Base-by-base conservation (phyloP, 2,329 filamentous ascomycete genomes). In the Pseudogymnoascus sp. region DNA sequence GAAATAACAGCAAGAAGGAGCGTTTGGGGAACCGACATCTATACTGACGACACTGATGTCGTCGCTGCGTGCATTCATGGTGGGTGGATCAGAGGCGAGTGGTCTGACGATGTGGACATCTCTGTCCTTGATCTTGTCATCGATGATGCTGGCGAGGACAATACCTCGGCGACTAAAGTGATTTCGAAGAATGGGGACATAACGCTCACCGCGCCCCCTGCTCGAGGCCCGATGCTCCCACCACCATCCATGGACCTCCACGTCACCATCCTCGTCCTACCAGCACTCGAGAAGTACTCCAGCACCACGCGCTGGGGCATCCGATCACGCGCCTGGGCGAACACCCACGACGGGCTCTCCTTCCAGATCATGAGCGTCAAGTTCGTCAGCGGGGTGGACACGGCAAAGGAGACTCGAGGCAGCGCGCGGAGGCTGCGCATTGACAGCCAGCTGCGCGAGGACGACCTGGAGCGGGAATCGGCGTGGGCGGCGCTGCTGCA, bases 21-120 rank as follows among this genome's bases (percentile, higher is more conserved):
- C 6, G 74, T 99, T 0, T 99, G 93, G 92, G 94, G 94, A 1
- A 94, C 91, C 0, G 92, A 95, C 38, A 83, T 99, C 5, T 97
- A 97, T 72, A 96, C 92, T 0, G 94, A 99, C 69, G 94, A 99
- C 74, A 96, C 92, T 0, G 94, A 99, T 71, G 86, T 94, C 0
- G 83, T 99, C 23, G 93, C 92, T 0, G 92, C 93, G 2, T 93
- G 92, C 64, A 93, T 99, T 52, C 94, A 99, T 73, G 87, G 87
- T 1, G 94, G 94, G 3, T 97, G 92, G 86, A 89, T 99, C 67
- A 86, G 88, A 42, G 93, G 93, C 35, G 91, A 92, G 69, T 96
- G 92, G 89, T 80, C 85, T 4, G 86, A 92, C 5, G 88, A 91
- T 36, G 83, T 94, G 1, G 89, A 94, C 68, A 79, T 84, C 1